Evolutionary conservation across 208 protist genomes (phyloP).

Genomic region (Trypanosoma platydactyli): DNA sequence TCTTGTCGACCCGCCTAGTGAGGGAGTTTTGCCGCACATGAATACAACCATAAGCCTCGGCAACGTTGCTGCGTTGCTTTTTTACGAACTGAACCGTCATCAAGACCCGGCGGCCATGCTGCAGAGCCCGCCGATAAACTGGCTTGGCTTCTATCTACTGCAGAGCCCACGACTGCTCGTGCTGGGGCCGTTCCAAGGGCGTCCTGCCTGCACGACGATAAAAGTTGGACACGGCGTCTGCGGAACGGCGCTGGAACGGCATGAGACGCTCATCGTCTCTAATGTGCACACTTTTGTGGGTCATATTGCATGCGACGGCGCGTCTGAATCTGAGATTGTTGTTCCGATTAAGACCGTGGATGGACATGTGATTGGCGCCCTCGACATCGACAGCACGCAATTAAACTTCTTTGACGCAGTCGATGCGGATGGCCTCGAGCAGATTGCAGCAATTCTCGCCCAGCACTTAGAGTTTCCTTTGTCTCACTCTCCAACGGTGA

Average conservation of each 20-base stretch:
- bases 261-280: conserved; percentile 56
- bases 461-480: conserved; percentile 69
- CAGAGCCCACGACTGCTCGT: conserved; percentile 65
- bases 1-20: conserved; percentile 46
- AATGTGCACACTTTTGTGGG: conserved; percentile 93
- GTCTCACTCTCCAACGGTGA: conserved; percentile 42
- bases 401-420: conserved; percentile 64
- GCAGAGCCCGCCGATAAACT: conserved; percentile 75
- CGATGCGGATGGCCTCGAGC: conserved; percentile 58
- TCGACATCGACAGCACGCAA: conserved; percentile 83
- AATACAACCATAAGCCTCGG: conserved; percentile 67
- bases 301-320: conserved; percentile 94
- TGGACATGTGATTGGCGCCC: conserved; percentile 67
- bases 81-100: conserved; percentile 74
- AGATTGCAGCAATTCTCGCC: conserved; percentile 54
- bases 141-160: conserved; percentile 94
- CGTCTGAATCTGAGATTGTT: conserved; percentile 91
- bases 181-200: conserved; percentile 95
- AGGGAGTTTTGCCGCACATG: conserved; percentile 50
- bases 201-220: conserved; percentile 89
- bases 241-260: conserved; percentile 59
- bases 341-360: conserved; percentile 74
- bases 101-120: conserved; percentile 46
- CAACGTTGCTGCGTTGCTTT: conserved; percentile 83
- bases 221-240: conserved; percentile 89